Percentiles rank a stretch among this genome's conserved stretches.
phyloP scores from a whole-genome alignment of 225 moss, liverwort and hornwort species.

The Straminergon stramineum region DNA sequence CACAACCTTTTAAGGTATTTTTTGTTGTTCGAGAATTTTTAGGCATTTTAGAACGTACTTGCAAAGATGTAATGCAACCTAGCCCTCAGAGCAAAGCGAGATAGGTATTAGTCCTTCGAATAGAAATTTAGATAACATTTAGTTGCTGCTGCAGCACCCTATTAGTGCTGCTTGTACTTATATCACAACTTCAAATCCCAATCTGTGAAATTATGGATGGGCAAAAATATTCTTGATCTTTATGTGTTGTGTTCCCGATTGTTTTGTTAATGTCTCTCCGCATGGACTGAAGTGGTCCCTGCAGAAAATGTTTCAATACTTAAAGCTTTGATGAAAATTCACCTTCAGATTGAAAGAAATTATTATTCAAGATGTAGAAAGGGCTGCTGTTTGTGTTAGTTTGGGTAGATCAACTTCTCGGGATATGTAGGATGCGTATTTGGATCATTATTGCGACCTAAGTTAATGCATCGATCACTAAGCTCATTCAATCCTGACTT shows the following conservation, averaged over 20 bases:
- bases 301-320: not conserved
- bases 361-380: not conserved
- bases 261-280: not conserved
- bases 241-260: not conserved
- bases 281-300: not conserved
- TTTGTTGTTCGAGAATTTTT: slow-evolving; percentile 86
- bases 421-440: not conserved
- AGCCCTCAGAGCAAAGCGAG: slow-evolving; percentile 19
- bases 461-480: not conserved
- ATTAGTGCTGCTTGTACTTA: slow-evolving; percentile 52
- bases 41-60: slow-evolving; percentile 67
- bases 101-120: slow-evolving; percentile 5
- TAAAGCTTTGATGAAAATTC: not conserved
- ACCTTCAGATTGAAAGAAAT: not conserved
- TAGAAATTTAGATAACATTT: slow-evolving; percentile 7
- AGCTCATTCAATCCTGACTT: not conserved
- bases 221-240: slow-evolving; percentile 1
- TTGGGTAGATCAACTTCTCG: not conserved
- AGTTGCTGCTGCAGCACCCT: slow-evolving; percentile 26
- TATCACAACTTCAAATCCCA: slow-evolving; percentile 24
- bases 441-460: not conserved
- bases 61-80: slow-evolving; percentile 69
- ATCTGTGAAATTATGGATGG: slow-evolving; percentile 36
- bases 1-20: slow-evolving; percentile 73
- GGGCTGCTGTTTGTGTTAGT: not conserved